Conservation (phyloP, 176 grass and related monocot genomes). For the Hyparrhenia diplandra region DNA sequence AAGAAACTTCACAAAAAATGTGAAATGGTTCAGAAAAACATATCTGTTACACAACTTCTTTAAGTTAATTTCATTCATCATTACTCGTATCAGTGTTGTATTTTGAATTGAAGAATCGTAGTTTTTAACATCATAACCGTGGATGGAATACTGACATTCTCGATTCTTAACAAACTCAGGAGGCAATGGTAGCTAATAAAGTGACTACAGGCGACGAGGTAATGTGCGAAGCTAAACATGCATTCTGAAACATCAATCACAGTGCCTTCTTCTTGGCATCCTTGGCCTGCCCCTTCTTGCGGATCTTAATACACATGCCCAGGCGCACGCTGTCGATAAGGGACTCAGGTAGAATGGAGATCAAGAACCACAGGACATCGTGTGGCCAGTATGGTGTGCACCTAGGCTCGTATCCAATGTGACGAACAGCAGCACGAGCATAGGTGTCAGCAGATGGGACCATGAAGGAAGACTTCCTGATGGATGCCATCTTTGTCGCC, state of each 20-base stretch:
- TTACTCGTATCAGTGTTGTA: not conserved
- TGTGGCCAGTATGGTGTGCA: constrained; percentile 92
- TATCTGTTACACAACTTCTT: not conserved
- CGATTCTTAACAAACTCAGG: not conserved
- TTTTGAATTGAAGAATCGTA: constrained; percentile 10
- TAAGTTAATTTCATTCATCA: constrained; percentile 1
- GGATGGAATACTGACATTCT: constrained; percentile 15
- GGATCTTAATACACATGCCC: constrained; percentile 67
- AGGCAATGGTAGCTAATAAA: constrained; percentile 3
- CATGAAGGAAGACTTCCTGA: constrained; percentile 72
- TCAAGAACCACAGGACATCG: constrained; percentile 67
- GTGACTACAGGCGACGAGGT: constrained; percentile 8
- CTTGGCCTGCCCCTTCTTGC: constrained; percentile 68
- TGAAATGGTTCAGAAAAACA: not conserved
- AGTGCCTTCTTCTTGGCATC: constrained; percentile 61
- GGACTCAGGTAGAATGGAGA: constrained; percentile 55
- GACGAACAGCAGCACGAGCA: constrained; percentile 54
- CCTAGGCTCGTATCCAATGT: constrained; percentile 78
- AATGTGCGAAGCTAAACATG: not conserved
- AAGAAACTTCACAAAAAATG: not conserved
- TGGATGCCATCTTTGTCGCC: constrained; percentile 89
- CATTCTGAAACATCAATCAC: constrained; percentile 47
- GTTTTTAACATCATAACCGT: not conserved
- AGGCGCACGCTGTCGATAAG: constrained; percentile 59
- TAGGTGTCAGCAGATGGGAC: constrained; percentile 79